Base-by-base conservation (phyloP, 75 land plant genomes). In the Ceratopteris richardii region DNA sequence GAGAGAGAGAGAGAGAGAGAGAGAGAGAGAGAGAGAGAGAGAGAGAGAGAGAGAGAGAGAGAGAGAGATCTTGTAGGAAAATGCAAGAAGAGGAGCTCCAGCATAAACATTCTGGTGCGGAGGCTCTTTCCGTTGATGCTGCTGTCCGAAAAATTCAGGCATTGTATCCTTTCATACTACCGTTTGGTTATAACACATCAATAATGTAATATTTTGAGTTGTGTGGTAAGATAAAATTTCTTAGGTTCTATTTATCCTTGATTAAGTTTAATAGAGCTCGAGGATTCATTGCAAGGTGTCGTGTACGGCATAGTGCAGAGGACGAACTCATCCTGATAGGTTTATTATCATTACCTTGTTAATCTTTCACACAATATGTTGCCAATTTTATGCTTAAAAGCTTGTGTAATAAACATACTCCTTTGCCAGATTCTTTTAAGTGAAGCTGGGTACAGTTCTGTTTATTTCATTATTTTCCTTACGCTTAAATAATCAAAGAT, bases 321-420 rank as follows among this genome's bases (percentile, higher is more conserved):
- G 65, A 73, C 25, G 76, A 73, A 28, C 51, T 73, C 22, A 66
- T 54, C 39, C 48, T 73, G 29, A 65, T 73, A 22, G 64, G 76
- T 73, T 61, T 21, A 25, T 55, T n/a, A n/a, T n/a, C n/a, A n/a
- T n/a, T n/a, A n/a, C n/a, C n/a, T n/a, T n/a, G n/a, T n/a, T n/a
- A n/a, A n/a, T n/a, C n/a, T n/a, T n/a, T n/a, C n/a, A n/a, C n/a
- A n/a, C n/a, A n/a, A n/a, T n/a, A n/a, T n/a, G n/a, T n/a, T n/a
- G n/a, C n/a, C n/a, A n/a, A n/a, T n/a, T n/a, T n/a, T n/a, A n/a
- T n/a, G n/a, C n/a, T n/a, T n/a, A n/a, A n/a, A n/a, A n/a, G n/a
- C n/a, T n/a, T n/a, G n/a, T n/a, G n/a, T n/a, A n/a, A n/a, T n/a
- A n/a, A n/a, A n/a, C n/a, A n/a, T n/a, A n/a, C n/a, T n/a, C n/a